Base-by-base conservation (phyloP, 495 filamentous ascomycete species). In the Hyphodiscus hymeniophilus region DNA sequence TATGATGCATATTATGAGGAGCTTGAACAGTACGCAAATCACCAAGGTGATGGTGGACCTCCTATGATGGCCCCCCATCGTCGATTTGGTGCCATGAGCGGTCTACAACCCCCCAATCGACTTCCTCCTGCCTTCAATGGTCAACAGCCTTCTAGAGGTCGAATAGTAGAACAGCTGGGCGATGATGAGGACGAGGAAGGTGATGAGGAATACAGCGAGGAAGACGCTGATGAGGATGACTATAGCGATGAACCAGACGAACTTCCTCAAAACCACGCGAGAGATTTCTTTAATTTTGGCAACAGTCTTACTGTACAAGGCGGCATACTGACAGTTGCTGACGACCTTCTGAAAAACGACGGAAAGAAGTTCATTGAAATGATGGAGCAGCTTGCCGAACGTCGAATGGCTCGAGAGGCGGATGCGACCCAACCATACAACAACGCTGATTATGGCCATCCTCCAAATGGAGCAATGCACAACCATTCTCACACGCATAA, bases 351-450 rank as follows among this genome's bases (percentile, higher is more conserved):
- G 26, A 95, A 97, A 66, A 99, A 99, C 64, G 92, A 99, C 63
- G 92, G 92, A 61, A 95, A 94, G 65, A 94, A 95, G 61, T 99
- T 99, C 72, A 99, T 99, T 66, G 92, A 99, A 65, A 97, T 99
- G 92, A 99, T 99, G 94, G 92, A 99, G 63, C 90, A 96, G 63
- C 77, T 99, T 57, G 94, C 92, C 10, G 94, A 99, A 67, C 85
- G 91, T 48, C 81, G 92, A 54, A 96, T 99, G 90, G 84, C 88
- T 55, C 82, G 92, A 28, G 92, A 98, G 67, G 88, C 92, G 65
- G 89, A 96, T 62, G 87, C 87, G 13, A 81, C 84, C 58, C 84
- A 80, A 48, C 80, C 82, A 61, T 84, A 86, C 54, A 72, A 68
- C 39, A 71, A 74, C 54, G 43, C 57, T 15, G 50, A 60, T 33